Evolutionary conservation across 2,329 filamentous ascomycete species (phyloP), one percentile per base, ranked within the genome.

Genomic region (Colletotrichum shisoi): DNA sequence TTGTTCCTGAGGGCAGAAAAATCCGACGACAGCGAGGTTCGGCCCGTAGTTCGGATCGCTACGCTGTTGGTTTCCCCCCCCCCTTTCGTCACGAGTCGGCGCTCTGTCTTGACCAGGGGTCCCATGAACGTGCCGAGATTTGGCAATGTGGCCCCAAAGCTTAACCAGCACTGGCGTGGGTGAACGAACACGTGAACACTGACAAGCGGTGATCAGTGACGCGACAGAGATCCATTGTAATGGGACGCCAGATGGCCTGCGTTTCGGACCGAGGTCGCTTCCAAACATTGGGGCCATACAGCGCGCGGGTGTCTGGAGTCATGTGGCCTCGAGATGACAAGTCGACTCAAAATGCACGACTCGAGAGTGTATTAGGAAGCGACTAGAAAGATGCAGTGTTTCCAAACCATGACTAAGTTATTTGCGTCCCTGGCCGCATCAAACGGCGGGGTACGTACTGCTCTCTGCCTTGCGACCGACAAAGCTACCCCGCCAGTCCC

Each of bases 101-200:
- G 13, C 17, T 27, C 2, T 15, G 21, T 31, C 40, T 31, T 17
- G 11, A n/a, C n/a, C 49, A 21, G 42, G 57, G 62, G 45, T 51
- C 42, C 46, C 49, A 12, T 45, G 44, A 11, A n/a, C 46, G 3
- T 34, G 11, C 11, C n/a, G 24, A 51, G 34, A 46, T 15, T 24
- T 37, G 42, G 31, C 12, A 45, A 37, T 21, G 15, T 34, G 42
- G 51, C n/a, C 27, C 31, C 39, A 57, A 63, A 67, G 58, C 52
- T 57, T 66, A 27, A 46, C 3, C 13, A 8, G 4, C 39, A 57
- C 46, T 67, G 58, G 40, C 59, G 59, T 40, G 45, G 52, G 27
- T 8, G 8, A n/a, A n/a, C n/a, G n/a, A n/a, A n/a, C n/a, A n/a
- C n/a, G n/a, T n/a, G n/a, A 31, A 8, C 27, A 27, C 24, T 27